Evolutionary conservation across 2,329 filamentous ascomycete genomes (phyloP).

Genomic region (Geosmithia flava): DNA sequence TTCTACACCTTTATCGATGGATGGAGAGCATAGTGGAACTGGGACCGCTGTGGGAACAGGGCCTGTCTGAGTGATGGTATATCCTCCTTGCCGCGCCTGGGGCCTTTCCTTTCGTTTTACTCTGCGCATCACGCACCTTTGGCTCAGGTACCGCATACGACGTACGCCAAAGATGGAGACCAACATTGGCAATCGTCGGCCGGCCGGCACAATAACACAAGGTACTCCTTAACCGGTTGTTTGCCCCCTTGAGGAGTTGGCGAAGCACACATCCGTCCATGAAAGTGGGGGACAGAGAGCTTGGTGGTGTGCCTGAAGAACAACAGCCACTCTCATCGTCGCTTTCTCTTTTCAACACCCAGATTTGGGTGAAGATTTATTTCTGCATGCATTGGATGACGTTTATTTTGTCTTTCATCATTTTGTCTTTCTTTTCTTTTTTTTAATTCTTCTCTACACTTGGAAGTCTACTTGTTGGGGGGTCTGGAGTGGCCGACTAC

Average conservation of each 20-base stretch:
- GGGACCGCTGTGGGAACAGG: neutral
- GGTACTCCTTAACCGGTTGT: no score
- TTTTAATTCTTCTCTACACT: neutral
- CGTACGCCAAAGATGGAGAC: no score
- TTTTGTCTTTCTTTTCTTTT: neutral
- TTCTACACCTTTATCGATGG: neutral
- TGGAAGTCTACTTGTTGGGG: neutral
- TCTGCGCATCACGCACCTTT: neutral
- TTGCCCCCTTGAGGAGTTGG: no score
- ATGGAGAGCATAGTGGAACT: neutral
- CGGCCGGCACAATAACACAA: no score
- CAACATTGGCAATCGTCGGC: no score
- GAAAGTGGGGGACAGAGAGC: no score
- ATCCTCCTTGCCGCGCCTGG: neutral
- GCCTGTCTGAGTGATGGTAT: neutral
- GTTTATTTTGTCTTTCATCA: neutral
- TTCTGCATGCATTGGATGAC: neutral
- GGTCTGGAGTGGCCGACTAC: neutral
- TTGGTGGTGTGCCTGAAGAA: neutral
- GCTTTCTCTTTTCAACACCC: neutral
- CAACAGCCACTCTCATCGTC: neutral
- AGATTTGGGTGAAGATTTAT: neutral
- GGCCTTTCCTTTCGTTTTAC: neutral
- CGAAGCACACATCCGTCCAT: no score
- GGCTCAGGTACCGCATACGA: no score